A percentile compares a stretch with the other conserved stretches of the same genome.
phyloP scores from a whole-genome alignment of 257 asterid species.

The Solanum sitiens region DNA sequence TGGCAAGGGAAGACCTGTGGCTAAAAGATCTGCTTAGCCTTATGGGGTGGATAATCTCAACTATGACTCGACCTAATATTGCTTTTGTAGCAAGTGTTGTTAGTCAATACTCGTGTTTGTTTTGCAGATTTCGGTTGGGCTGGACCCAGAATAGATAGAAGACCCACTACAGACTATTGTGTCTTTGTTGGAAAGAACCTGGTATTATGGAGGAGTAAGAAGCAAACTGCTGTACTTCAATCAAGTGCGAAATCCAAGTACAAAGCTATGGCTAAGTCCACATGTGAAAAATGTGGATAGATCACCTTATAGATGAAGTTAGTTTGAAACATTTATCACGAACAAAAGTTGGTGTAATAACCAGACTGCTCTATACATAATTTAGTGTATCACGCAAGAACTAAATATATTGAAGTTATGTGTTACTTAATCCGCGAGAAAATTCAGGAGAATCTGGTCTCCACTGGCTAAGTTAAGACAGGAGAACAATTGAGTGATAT shows the following conservation, averaged over 20 bases:
- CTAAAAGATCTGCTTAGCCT: background rate
- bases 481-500: background rate
- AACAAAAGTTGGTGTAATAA: background rate
- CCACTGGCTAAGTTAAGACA: background rate
- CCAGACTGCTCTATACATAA: background rate
- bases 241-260: background rate
- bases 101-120: background rate
- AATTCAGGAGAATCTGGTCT: background rate
- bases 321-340: background rate
- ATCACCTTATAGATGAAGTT: background rate
- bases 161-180: background rate
- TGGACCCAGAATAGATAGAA: background rate
- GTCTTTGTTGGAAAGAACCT: background rate
- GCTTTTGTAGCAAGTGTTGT: background rate
- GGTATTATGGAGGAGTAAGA: background rate
- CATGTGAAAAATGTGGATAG: background rate
- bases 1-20: background rate
- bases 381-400: background rate
- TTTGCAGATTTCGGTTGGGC: background rate
- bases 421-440: background rate
- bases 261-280: background rate
- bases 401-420: background rate
- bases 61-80: background rate
- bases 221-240: background rate
- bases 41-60: background rate